Base-by-base conservation (phyloP, 176 grass and related monocot species). In the Echinochloa phyllopogon region DNA sequence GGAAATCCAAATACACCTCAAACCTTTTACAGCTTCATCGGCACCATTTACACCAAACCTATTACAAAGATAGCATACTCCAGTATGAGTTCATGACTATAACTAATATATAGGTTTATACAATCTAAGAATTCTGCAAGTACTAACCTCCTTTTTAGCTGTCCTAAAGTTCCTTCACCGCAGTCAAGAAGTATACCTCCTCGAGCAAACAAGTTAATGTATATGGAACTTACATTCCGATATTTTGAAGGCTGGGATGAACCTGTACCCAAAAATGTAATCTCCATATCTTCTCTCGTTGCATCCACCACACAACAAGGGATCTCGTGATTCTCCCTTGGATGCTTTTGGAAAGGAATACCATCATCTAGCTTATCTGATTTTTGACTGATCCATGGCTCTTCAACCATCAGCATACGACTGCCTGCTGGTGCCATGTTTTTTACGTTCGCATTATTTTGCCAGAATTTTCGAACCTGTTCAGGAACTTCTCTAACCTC, bases 221-320 rank as follows among this genome's bases (percentile, higher is more conserved):
- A 95, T 85, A 98, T 91, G 27, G 96, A 94, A 84, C 89, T 98
- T 87, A 98, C 96, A 38, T 98, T 98, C 72, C 96, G 72, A 86
- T 98, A 95, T 76, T 95, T 98, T 42, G 96, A 98, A 76, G 96
- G 96, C 78, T 94, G 96, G 18, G 96, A 94, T 69, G 96, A 98
- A 75, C 96, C 96, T 0, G 96, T 95, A 62, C 96, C 96, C 86
- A 98, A 83, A 77, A 98, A 92, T 51, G 83, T 89, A 70, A 98
- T 84, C 83, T 98, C 96, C 91, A 98, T 87, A 88, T 98, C 91
- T 92, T 98, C 89, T 82, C 93, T 90, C 20, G 83, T 92, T 69
- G 91, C 79, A 75, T 89, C 88, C 82, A 84, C 57, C 87, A 98
- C 92, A 53, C 91, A 98, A 79, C 72, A 69, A 82, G 87, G 91